Percentiles rank a stretch among this genome's conserved stretches.
Evolutionary conservation across 2,329 filamentous ascomycete species (phyloP).

Genomic region (Myotisia sp.): DNA sequence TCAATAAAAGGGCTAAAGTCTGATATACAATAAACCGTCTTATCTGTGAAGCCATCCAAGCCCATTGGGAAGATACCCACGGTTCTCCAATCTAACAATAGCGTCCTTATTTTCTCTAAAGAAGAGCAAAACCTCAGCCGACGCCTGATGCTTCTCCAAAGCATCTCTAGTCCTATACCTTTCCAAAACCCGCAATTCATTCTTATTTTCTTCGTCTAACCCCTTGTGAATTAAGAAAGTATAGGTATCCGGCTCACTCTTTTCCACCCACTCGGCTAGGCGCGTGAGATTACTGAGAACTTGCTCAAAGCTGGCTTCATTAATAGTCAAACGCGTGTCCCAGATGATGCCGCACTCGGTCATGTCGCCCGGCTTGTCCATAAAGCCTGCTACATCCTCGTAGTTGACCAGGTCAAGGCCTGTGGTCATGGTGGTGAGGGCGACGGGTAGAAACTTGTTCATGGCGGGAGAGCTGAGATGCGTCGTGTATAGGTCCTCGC

Average conservation of each 20-base stretch:
- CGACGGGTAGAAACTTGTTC: conserved; percentile 17
- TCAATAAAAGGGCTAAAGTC: too few species aligned
- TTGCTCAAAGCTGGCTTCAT: conserved; percentile 8
- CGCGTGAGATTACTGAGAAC: conserved; percentile 7
- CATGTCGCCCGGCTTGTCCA: conserved; percentile 16
- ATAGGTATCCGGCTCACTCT: background rate
- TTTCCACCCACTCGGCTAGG: conserved; percentile 11
- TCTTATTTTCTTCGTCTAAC: too few species aligned
- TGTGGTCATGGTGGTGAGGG: conserved; percentile 19
- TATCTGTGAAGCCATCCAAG: too few species aligned
- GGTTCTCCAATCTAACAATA: too few species aligned
- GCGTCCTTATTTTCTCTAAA: too few species aligned
- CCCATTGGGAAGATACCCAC: too few species aligned
- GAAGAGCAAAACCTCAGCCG: too few species aligned
- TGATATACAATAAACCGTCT: too few species aligned
- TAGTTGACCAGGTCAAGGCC: conserved; percentile 25
- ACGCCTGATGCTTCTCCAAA: too few species aligned
- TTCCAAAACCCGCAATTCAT: too few species aligned
- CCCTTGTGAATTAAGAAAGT: too few species aligned
- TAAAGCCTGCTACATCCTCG: conserved; percentile 17
- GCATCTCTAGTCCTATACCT: too few species aligned
- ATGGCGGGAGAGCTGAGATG: conserved; percentile 22
- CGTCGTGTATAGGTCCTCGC: conserved; percentile 21
- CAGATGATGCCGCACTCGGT: conserved; percentile 19
- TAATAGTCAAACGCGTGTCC: conserved; percentile 17